A percentile compares a stretch with the other conserved stretches of the same genome.
Evolutionary conservation across 805 yeast genomes (phyloP).

Genomic region (Wickerhamiella siamensis): DNA sequence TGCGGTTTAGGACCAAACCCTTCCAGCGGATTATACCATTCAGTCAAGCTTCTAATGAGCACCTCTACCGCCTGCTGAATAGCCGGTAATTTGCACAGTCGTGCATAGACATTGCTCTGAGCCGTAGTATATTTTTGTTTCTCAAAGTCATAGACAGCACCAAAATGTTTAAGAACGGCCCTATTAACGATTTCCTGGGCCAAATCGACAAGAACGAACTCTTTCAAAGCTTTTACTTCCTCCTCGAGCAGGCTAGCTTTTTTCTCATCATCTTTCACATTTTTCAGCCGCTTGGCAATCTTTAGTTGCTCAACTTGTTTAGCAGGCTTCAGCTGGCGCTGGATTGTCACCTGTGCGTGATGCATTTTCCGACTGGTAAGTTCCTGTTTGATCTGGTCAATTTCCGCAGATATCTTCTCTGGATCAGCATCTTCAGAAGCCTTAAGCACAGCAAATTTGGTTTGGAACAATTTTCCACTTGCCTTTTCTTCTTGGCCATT

Average conservation of each 20-base stretch:
- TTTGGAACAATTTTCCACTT: slow-evolving; percentile 18
- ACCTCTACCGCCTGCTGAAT: slow-evolving; percentile 9
- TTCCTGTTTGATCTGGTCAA: slow-evolving; percentile 16
- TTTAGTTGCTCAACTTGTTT: slow-evolving; percentile 23
- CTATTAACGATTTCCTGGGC: slow-evolving; percentile 11
- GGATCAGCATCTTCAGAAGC: slow-evolving; percentile 9
- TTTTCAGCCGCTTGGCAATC: slow-evolving; percentile 20
- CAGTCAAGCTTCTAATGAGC: slow-evolving; percentile 5
- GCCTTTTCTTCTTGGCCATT: slow-evolving; percentile 10
- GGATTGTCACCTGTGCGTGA: slow-evolving; percentile 18
- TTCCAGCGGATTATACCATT: slow-evolving; percentile 5
- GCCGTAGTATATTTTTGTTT: slow-evolving; percentile 16
- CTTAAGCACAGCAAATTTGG: slow-evolving; percentile 21
- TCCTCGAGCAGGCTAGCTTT: slow-evolving; percentile 5
- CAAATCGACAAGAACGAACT: slow-evolving; percentile 7
- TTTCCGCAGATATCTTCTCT: slow-evolving; percentile 12
- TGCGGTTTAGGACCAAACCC: slow-evolving; percentile 2
- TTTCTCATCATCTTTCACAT: slow-evolving; percentile 3
- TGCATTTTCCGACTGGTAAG: slow-evolving; percentile 23
- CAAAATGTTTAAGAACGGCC: slow-evolving; percentile 6
- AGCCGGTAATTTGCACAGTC: slow-evolving; percentile 24
- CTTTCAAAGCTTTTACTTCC: slow-evolving; percentile 5
- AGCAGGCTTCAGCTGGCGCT: slow-evolving; percentile 23
- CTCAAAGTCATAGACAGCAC: slow-evolving; percentile 2
- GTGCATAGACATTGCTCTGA: slow-evolving; percentile 25